Evolutionary conservation across 2,329 filamentous ascomycete species (phyloP).

Genomic region (Fusarium ambrosium): DNA sequence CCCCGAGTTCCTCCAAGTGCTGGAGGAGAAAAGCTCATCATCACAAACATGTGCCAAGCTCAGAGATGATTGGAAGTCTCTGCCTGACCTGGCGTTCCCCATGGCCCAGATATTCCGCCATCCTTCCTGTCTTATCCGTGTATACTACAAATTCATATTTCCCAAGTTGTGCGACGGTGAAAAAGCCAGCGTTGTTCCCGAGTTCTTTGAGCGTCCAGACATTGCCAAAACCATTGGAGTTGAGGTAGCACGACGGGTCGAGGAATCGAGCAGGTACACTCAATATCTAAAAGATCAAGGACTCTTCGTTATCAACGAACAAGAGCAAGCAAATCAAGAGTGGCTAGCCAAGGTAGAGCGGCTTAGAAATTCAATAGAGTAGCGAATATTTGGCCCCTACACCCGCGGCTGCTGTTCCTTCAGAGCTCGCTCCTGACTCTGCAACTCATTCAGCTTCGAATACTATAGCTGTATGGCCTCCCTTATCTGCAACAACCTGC

Average conservation of each 20-base stretch:
- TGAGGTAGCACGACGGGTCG: too few relatives aligned
- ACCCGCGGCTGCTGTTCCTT: too few relatives aligned
- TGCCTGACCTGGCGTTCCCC: conserved; percentile 6
- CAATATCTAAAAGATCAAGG: conserved; percentile 19
- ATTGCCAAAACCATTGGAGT: too few relatives aligned
- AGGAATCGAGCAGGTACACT: conserved; percentile 30
- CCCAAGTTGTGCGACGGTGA: conserved; percentile 3
- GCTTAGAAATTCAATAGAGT: too few relatives aligned
- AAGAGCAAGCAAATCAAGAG: conserved; percentile 6
- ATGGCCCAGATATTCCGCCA: conserved; percentile 25
- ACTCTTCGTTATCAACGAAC: conserved; percentile 13
- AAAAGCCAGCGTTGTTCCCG: neutral
- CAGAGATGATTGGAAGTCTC: conserved; percentile 10
- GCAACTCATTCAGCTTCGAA: too few relatives aligned
- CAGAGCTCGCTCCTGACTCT: too few relatives aligned
- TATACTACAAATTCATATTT: conserved; percentile 27
- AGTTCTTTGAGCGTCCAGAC: conserved; percentile 2
- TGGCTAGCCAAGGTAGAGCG: neutral
- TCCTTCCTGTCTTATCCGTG: conserved; percentile 13
- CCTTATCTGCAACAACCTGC: too few relatives aligned
- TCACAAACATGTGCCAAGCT: conserved; percentile 15
- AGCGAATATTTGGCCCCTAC: too few relatives aligned
- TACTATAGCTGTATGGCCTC: too few relatives aligned
- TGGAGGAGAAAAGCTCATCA: neutral
- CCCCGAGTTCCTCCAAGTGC: conserved; percentile 14